Evolutionary conservation across 306 rosid species (phyloP), one percentile per base, ranked within the genome.

Genomic region (Begonia masoniana): DNA sequence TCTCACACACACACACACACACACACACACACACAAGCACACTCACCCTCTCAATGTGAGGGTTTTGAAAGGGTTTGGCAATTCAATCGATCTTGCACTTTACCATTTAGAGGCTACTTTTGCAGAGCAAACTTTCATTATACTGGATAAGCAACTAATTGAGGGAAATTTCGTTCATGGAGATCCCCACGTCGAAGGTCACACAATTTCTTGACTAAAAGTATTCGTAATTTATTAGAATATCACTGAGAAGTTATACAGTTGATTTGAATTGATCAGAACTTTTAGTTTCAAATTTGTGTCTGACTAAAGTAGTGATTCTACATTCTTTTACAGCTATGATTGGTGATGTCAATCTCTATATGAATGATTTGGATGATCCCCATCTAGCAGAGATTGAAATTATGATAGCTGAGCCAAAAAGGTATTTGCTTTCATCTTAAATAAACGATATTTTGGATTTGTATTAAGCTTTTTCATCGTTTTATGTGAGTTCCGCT

Each of bases 261-360:
- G 51, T 57, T 24, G 39, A 35, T 61, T 62, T 59, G 47, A 36
- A 1, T 12, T 35, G 51, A 57, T 35, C 42, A 11, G 19, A 17
- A 17, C 19, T 17, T 17, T 17, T 17, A 17, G 19, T 17, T 17
- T 17, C 19, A 17, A 17, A 17, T 36, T 56, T 52, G 17, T 31
- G 39, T 26, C 39, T 6, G 39, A 4, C 2, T 31, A 7, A 43
- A 51, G 36, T 56, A 64, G 59, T 78, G 47, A 70, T 50, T 13
- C 7, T 69, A 7, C 59, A 46, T 50, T 52, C 45, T 43, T 63
- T 81, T 72, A 48, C 76, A 88, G 96, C 94, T 56, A 81, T 85
- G 97, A 77, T 78, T 49, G 96, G 97, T 68, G 97, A 91, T 78
- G 97, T 91, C 54, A 91, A 91, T 67, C 61, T 91, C 14, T 91